These are phyloP conservation scores for barrel medic (Medicago truncatula) DNA, from an alignment of 306 rosid genomes.

Conservation along the genomic window MtrunA17r5.0-ANR NC_053048.1:20392001-20392500, in stretches of 20 bases:
- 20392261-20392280: constrained; percentile 77
- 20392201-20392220: constrained; percentile 9
- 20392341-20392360: constrained; percentile 79
- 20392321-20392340: constrained; percentile 83
- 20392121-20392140: constrained; percentile 24
- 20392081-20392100: neutral
- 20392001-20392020: neutral
- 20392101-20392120: constrained; percentile 3
- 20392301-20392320: constrained; percentile 93
- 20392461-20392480: constrained; percentile 1
- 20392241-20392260: constrained; percentile 56
- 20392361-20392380: constrained; percentile 79
- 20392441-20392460: neutral
- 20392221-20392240: constrained; percentile 56
- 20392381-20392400: constrained; percentile 85
- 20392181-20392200: neutral
- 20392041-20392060: constrained; percentile 1
- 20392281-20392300: constrained; percentile 85
- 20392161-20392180: constrained; percentile 21
- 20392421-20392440: neutral
- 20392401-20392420: constrained; percentile 29
- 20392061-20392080: constrained; percentile 7
- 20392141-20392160: constrained; percentile 30
- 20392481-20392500: constrained; percentile 8
- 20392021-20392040: neutral